phyloP scores from a whole-genome alignment of 75 land plant genomes.

The Picea glauca region DNA sequence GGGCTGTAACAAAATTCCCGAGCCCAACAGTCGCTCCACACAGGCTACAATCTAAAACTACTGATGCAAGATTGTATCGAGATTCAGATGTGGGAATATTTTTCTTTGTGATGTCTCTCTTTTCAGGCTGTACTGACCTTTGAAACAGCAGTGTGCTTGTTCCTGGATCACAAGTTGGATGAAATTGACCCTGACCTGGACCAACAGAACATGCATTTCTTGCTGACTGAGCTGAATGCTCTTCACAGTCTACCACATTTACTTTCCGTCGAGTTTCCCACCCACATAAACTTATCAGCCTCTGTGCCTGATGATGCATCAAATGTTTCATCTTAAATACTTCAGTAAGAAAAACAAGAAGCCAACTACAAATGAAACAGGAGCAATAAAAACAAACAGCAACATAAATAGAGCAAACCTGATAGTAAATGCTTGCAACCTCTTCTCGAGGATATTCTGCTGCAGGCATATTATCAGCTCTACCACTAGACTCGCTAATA shows the following conservation, averaged over 20 bases:
- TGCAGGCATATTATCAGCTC: conserved; percentile 28
- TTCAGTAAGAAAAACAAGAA: background rate
- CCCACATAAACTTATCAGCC: conserved; percentile 89
- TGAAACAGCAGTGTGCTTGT: conserved; percentile 35
- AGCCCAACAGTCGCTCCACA: conserved; percentile 93
- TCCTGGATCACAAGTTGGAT: conserved; percentile 32
- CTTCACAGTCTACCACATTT: conserved; percentile 86
- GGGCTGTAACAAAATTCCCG: conserved; percentile 60
- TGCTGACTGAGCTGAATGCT: conserved; percentile 80
- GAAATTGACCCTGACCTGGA: conserved; percentile 25
- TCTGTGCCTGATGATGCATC: conserved; percentile 64
- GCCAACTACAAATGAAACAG: background rate
- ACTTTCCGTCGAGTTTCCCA: conserved; percentile 95
- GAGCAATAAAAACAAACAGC: background rate
- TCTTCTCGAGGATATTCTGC: conserved; percentile 36
- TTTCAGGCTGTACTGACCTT: conserved; percentile 28
- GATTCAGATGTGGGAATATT: conserved; percentile 31
- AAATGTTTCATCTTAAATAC: background rate
- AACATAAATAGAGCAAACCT: conserved; percentile 30
- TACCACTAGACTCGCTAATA: conserved; percentile 34
- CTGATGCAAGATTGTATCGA: conserved; percentile 54
- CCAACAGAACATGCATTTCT: conserved; percentile 62
- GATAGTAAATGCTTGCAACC: conserved; percentile 29
- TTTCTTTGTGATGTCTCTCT: conserved; percentile 39
- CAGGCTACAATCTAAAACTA: conserved; percentile 83